A percentile compares a stretch with the other conserved stretches of the same genome.
Evolutionary conservation across 208 protist species (phyloP).

Genomic region (Sergeia podlipaevii): DNA sequence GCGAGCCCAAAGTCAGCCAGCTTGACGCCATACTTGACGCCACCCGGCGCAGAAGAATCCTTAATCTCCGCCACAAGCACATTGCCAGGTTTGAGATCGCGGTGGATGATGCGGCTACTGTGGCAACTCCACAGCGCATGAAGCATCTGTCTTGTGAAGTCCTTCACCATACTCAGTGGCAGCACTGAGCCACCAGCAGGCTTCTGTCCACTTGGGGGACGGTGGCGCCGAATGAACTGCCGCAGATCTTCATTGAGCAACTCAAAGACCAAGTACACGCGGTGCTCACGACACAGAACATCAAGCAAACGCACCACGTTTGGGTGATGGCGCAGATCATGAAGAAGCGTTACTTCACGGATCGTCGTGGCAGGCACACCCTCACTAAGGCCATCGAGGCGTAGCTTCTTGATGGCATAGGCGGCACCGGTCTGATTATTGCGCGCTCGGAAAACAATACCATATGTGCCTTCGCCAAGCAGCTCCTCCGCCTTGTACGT

Average conservation of each 20-base stretch:
- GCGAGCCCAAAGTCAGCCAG: constrained; percentile 91
- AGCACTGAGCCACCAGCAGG: constrained; percentile 36
- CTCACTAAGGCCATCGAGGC: constrained; percentile 64
- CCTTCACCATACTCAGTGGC: constrained; percentile 53
- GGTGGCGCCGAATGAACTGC: constrained; percentile 60
- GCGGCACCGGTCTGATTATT: constrained; percentile 53
- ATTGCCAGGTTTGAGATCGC: constrained; percentile 90
- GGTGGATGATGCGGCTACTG: constrained; percentile 81
- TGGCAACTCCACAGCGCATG: constrained; percentile 86
- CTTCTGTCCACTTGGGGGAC: constrained; percentile 21
- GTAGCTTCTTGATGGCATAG: constrained; percentile 84
- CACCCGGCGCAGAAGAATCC: constrained; percentile 18
- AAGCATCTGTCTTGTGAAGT: constrained; percentile 79
- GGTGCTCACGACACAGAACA: constrained; percentile 94
- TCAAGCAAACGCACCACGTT: constrained; percentile 94
- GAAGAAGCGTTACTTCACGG: constrained; percentile 90
- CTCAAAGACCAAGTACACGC: constrained; percentile 97
- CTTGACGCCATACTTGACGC: constrained; percentile 57
- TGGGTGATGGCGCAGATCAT: constrained; percentile 85
- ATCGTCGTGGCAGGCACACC: constrained; percentile 91
- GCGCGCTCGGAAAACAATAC: constrained; percentile 88
- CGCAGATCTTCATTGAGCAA: constrained; percentile 95
- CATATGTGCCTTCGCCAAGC: constrained; percentile 96
- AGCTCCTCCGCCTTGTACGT: constrained; percentile 64
- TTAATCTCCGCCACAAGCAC: constrained; percentile 53